Evolutionary conservation across 73 alveolate species (phyloP).

Genomic region (Uronychia setigera): DNA sequence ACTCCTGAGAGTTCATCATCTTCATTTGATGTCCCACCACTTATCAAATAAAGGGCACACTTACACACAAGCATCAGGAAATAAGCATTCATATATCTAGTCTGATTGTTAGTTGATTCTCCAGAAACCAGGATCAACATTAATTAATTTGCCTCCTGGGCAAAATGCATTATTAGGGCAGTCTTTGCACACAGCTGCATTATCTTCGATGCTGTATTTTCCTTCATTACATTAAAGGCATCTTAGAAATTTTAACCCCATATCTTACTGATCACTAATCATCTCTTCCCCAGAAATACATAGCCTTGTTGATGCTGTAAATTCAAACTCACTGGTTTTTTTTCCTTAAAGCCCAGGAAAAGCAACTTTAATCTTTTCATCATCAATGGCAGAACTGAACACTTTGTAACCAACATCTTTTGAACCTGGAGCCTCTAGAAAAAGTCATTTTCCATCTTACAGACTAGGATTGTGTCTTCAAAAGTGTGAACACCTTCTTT

Average conservation of each 20-base stretch:
- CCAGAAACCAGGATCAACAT: neutral
- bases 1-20: neutral
- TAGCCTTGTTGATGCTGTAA: neutral
- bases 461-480: too few relatives aligned
- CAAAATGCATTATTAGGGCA: neutral
- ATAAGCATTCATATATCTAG: neutral
- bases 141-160: neutral
- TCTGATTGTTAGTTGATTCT: neutral
- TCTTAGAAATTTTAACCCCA: too few relatives aligned
- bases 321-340: neutral
- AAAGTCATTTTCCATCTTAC: too few relatives aligned
- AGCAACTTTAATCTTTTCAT: neutral
- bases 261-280: too few relatives aligned
- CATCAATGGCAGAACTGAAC: neutral
- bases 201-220: neutral
- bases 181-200: neutral
- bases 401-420: neutral
- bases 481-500: conserved; percentile 7
- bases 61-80: conserved; percentile 8
- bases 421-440: neutral
- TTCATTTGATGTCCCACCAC: too few relatives aligned
- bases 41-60: too few relatives aligned
- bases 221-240: neutral
- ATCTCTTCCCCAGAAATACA: neutral
- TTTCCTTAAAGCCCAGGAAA: neutral